Evolutionary conservation across 352 stramenopile genomes (phyloP), one percentile per base, ranked within the genome.

Genomic region (Sclerospora graminicola): DNA sequence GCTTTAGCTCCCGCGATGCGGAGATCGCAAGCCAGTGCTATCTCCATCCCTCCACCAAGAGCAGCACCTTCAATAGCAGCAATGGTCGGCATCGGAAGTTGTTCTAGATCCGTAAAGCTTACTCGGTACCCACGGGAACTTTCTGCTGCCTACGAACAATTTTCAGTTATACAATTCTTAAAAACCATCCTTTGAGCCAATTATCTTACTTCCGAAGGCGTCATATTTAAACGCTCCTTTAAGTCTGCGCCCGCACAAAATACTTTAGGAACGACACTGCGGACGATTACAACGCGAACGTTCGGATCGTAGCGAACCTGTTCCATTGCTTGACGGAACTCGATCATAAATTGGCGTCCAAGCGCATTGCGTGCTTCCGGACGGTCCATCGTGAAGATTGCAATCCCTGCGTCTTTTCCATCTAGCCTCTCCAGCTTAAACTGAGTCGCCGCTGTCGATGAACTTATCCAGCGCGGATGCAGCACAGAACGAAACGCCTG

Each of bases 31-130:
- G 87, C 81, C 8, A 97, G 58, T 8, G 87, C 84, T 57, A 98
- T 75, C 55, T 97, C 91, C 36, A 96, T 63, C 11, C 91, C 91
- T 19, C 89, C 91, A 7, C 91, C 91, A 13, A 97, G 69, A 5
- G 91, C 89, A 4, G 84, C 81, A 11, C 85, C 85, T 63, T 97
- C 86, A 31, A 97, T 89, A 0, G 76, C 89, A 14, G 89, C 86
- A 51, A 97, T 95, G 2, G 89, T 94, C 14, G 91, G 91, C 71
- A 96, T 95, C 5, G 87, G 86, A 9, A 97, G 64, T 46, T 87
- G 66, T 21, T 90, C 78, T 11, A 97, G 51, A 30, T 85, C 70
- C 5, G 75, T 80, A 48, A 97, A 95, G 4, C 79, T 73, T 16
- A 57, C 78, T 23, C 89, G 78, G 77, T 96, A 42, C 55, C 71